A percentile compares a stretch with the other conserved stretches of the same genome.
phyloP scores from a whole-genome alignment of 805 yeast genomes.

The Zygoascus biomembranicola region DNA sequence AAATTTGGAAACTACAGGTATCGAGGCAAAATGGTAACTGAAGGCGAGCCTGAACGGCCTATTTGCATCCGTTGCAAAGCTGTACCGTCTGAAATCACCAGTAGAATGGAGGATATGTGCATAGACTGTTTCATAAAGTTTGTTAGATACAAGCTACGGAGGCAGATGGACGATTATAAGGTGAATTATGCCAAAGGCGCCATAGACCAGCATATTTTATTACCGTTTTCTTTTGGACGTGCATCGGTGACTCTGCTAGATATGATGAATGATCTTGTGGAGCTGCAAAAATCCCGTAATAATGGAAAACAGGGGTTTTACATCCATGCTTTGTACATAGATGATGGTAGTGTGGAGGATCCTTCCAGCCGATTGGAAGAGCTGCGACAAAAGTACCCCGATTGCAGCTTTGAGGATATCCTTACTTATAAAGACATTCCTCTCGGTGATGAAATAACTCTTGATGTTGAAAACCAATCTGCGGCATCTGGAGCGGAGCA shows the following conservation, averaged over 20 bases:
- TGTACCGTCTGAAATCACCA: constrained; percentile 34
- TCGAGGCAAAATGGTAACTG: neutral
- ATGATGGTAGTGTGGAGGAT: constrained; percentile 14
- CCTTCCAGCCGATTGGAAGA: constrained; percentile 3
- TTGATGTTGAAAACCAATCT: neutral
- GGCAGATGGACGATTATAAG: constrained; percentile 71
- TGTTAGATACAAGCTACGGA: constrained; percentile 71
- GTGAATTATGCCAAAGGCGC: constrained; percentile 51
- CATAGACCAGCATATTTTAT: constrained; percentile 39
- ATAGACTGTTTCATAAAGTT: constrained; percentile 60
- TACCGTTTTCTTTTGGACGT: constrained; percentile 59
- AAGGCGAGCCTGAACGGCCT: neutral
- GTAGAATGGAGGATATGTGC: constrained; percentile 64
- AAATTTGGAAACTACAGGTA: too few relatives aligned
- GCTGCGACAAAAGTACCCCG: constrained; percentile 26
- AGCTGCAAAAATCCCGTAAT: constrained; percentile 54
- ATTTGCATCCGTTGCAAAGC: constrained; percentile 45
- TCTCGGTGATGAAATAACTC: constrained; percentile 1
- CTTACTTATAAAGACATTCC: neutral
- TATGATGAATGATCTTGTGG: constrained; percentile 49
- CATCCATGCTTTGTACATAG: constrained; percentile 44
- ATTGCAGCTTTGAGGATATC: constrained; percentile 8
- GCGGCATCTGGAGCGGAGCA: constrained; percentile 1
- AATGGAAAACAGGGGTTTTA: constrained; percentile 64
- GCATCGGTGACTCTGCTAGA: constrained; percentile 65